Base-by-base conservation (phyloP, 108 stramenopile genomes). In the Cyclotella distinguenda region DNA sequence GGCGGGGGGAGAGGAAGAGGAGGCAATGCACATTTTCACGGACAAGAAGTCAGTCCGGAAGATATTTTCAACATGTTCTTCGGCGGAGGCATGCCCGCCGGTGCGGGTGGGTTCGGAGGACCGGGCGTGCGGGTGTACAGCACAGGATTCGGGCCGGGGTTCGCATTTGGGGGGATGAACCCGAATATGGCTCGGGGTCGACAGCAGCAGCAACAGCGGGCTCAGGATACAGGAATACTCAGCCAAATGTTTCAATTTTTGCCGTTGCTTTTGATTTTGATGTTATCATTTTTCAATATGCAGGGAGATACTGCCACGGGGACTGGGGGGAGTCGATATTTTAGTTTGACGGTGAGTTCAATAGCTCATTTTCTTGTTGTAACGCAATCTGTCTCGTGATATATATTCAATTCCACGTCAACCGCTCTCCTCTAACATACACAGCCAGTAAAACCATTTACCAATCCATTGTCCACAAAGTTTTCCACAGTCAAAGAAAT, bases 41-140 rank as follows among this genome's bases (percentile, higher is more conserved):
- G 87, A 35, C 82, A 83, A 50, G 95, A 90, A 26, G 84, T 96
- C 2, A 80, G 71, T 47, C 96, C 97, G 2, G 91, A 96, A 68
- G 94, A 96, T 56, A 94, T 98, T 50, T 98, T 98, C 60, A 94
- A 94, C 66, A 96, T 96, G 95, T 98, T 98, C 68, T 97, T 97
- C 74, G 91, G 91, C 23, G 93, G 91, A 0, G 93, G 90, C 6
- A 89, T 89, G 88, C 78, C 78, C 11, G 83, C 79, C 36, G 83
- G 81, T 27, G 56, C 44, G 15, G 62, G 62, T 2, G 56, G 56
- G 25, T 58, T 58, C 26, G 45, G 58, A 34, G 66, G 48, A 56
- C 78, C 40, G 1, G 82, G 83, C 0, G 76, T 86, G 22, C 59
- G 82, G 18, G 64, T 84, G 11, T 74, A 79, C 65, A 65, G 69